Percentiles rank a stretch among this genome's conserved stretches.
Evolutionary conservation across 768 basidiomycete species (phyloP).

Genomic region (Leccinum broughii): DNA sequence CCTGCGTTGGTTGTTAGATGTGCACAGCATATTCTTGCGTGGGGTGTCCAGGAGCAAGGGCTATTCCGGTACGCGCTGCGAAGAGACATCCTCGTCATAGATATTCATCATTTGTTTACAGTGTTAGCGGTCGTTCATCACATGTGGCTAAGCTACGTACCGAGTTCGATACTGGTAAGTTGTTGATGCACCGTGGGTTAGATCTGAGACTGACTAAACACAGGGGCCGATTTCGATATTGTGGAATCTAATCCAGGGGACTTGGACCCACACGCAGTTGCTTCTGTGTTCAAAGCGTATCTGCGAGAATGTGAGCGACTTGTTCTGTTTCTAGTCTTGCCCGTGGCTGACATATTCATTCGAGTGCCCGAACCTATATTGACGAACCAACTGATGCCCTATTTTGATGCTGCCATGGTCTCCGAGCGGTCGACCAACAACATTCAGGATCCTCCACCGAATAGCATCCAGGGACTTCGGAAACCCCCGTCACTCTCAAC

Average conservation of each 20-base stretch:
- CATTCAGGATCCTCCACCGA: conserved; percentile 36
- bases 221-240: conserved; percentile 88
- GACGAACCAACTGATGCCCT: conserved; percentile 66
- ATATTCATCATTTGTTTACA: conserved; percentile 30
- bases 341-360: conserved; percentile 10
- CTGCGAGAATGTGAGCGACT: conserved; percentile 80
- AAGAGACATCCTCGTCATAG: not conserved
- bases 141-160: conserved; percentile 73
- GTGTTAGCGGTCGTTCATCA: conserved; percentile 80
- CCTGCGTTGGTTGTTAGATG: conserved; percentile 82
- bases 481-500: conserved; percentile 83
- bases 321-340: conserved; percentile 3
- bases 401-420: conserved; percentile 76
- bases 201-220: conserved; percentile 13
- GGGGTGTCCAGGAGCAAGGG: conserved; percentile 87
- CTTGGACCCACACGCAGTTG: conserved; percentile 92
- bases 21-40: conserved; percentile 75
- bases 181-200: conserved; percentile 11
- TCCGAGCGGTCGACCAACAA: conserved; percentile 45
- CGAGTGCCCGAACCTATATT: conserved; percentile 86
- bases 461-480: conserved; percentile 46
- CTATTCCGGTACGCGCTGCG: conserved; percentile 68
- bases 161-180: conserved; percentile 78
- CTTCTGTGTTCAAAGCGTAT: conserved; percentile 90
- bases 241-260: conserved; percentile 77